Evolutionary conservation across 805 yeast species (phyloP), one percentile per base, ranked within the genome.

Genomic region (Starmerella apis): DNA sequence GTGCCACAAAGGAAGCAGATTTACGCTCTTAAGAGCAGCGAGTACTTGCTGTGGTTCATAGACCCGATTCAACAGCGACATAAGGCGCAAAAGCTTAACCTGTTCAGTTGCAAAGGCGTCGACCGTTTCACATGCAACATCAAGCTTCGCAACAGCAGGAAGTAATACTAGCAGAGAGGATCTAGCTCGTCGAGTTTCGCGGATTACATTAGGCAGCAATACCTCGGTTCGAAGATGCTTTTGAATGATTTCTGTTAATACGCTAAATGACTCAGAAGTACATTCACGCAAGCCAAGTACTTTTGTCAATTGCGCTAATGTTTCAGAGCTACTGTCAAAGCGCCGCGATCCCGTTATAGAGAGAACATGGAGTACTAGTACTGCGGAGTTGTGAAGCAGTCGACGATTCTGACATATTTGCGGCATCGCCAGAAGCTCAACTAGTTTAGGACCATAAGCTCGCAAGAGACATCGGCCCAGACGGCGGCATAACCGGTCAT

Each of bases 41-140:
- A 61, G 49, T 18, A 38, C 28, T 6, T 43, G 41, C 27, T 48
- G 67, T 0, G 71, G 61, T 47, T 80, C 86, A 63, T 77, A 83
- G 61, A 88, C 70, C 58, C 82, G 86, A 59, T 88, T 96, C 51
- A 88, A 72, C 0, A 96, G 95, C 0, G 96, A 87, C 53, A 88
- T 70, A 2, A 86, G 80, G 46, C 95, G 74, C 48, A 90, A 69
- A n/a, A 92, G 66, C 60, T 86, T 87, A 7, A 96, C 84, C 63
- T 92, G 97, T 53, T 83, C 87, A 0, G 95, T 83, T 37, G 83
- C 78, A 1, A 87, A 77, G 0, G 86, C 76, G 2, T 92, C 83
- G 25, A 78, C 70, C 24, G 76, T 78, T 24, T 70, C 70, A 3
- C 70, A 71, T 30, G 23, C 36, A 8, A 31, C 42, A n/a, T 27